Conservation (phyloP, 2,329 filamentous ascomycete species). For the Pseudogymnoascus sp. region DNA sequence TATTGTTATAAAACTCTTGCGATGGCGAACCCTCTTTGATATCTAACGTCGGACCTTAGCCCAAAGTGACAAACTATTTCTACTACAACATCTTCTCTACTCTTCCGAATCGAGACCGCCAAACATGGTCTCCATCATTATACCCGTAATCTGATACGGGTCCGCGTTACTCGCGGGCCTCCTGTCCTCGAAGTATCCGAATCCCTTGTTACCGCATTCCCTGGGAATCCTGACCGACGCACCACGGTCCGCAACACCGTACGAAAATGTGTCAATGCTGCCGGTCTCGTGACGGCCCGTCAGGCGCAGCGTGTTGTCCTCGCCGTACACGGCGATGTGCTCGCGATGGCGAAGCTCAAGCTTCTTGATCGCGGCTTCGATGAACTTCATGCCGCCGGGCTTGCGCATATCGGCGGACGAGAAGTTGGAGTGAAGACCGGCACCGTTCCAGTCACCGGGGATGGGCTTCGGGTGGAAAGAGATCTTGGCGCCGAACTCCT, state of each 20-base stretch:
- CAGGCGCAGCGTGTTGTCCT: conserved; percentile 90
- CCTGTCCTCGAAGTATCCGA: conserved; percentile 88
- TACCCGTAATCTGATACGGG: conserved; percentile 59
- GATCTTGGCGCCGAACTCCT: conserved; percentile 94
- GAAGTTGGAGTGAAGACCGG: conserved; percentile 88
- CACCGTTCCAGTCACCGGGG: conserved; percentile 93
- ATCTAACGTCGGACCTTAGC: conserved; percentile 8
- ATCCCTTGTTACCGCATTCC: conserved; percentile 74
- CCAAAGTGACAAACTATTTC: conserved; percentile 7
- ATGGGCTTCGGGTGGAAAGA: conserved; percentile 95
- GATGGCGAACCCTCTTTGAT: conserved; percentile 1
- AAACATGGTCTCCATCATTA: conserved; percentile 29
- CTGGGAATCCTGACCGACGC: conserved; percentile 88
- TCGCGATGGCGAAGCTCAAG: conserved; percentile 67
- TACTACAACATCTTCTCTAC: background rate
- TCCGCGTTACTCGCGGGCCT: conserved; percentile 78
- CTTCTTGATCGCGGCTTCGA: conserved; percentile 79
- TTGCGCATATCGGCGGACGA: conserved; percentile 80
- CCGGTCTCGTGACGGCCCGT: conserved; percentile 94
- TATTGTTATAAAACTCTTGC: conserved; percentile 10
- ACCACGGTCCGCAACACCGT: conserved; percentile 91
- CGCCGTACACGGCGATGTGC: conserved; percentile 89
- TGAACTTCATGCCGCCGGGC: conserved; percentile 91
- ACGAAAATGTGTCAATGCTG: conserved; percentile 85
- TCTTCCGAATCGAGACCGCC: conserved; percentile 8